A percentile compares a stretch with the other conserved stretches of the same genome.
phyloP scores from a whole-genome alignment of 768 basidiomycete species.

The Suillus sp. region DNA sequence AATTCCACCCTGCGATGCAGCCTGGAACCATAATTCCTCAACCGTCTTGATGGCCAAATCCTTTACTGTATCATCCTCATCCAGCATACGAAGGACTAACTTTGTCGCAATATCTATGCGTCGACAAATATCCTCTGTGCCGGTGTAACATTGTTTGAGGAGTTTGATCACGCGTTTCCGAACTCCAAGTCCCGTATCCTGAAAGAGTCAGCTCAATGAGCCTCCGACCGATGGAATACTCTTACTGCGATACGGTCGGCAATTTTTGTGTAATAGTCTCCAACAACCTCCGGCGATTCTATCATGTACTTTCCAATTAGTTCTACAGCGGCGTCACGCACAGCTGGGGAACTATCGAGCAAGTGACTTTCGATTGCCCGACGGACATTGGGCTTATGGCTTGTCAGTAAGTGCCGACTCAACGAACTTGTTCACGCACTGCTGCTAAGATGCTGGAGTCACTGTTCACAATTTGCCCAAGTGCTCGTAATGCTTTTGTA shows the following conservation, averaged over 20 bases:
- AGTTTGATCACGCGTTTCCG: slow-evolving; percentile 96
- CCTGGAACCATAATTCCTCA: slow-evolving; percentile 89
- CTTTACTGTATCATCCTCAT: slow-evolving; percentile 95
- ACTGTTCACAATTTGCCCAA: slow-evolving; percentile 87
- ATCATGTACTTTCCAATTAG: slow-evolving; percentile 97
- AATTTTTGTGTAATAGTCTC: slow-evolving; percentile 86
- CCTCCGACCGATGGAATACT: slow-evolving; percentile 9
- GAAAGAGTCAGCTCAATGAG: slow-evolving; percentile 10
- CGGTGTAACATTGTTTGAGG: slow-evolving; percentile 76
- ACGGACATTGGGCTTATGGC: slow-evolving; percentile 69
- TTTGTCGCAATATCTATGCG: slow-evolving; percentile 80
- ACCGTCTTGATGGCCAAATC: slow-evolving; percentile 89
- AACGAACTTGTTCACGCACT: slow-evolving; percentile 44
- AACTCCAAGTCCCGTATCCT: slow-evolving; percentile 95
- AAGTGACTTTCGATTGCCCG: slow-evolving; percentile 88
- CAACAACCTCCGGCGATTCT: slow-evolving; percentile 83
- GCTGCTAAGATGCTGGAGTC: slow-evolving; percentile 81
- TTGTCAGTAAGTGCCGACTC: slow-evolving; percentile 11
- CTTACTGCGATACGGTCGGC: slow-evolving; percentile 88
- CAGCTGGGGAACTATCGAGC: slow-evolving; percentile 88
- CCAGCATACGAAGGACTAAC: slow-evolving; percentile 81
- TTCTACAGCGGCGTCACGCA: slow-evolving; percentile 96
- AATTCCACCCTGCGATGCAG: slow-evolving; percentile 30
- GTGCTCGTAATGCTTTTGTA: slow-evolving; percentile 88
- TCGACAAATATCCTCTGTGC: slow-evolving; percentile 58